These are phyloP conservation scores for Botrytis porri DNA, from an alignment of 2,329 filamentous ascomycete species.

Conservation along the genomic window DNA sequence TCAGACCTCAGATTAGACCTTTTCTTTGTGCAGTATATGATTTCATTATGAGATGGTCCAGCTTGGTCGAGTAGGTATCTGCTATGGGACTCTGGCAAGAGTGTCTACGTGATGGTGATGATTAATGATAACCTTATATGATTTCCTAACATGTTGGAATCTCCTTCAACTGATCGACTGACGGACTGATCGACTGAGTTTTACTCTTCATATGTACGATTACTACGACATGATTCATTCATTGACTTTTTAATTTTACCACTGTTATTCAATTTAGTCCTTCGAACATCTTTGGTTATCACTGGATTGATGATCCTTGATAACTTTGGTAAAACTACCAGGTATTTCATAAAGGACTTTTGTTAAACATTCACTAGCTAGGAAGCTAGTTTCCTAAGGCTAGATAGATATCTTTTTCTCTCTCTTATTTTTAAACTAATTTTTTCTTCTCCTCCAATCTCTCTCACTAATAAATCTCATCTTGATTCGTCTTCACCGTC, in stretches of 20 bases:
- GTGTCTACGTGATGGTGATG: neutral
- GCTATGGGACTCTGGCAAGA: neutral
- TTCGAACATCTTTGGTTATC: neutral
- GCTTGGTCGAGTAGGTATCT: neutral
- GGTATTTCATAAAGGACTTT: neutral
- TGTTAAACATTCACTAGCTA: constrained; percentile 1
- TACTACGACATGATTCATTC: neutral
- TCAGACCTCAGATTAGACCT: neutral
- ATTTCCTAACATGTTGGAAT: neutral
- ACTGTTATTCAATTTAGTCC: neutral
- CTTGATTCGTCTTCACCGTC: constrained; percentile 7
- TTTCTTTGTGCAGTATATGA: neutral
- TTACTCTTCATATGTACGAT: neutral
- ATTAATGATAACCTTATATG: neutral
- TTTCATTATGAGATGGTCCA: neutral
- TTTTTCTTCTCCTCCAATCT: neutral
- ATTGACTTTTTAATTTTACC: neutral
- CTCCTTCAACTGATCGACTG: neutral
- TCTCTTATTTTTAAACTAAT: neutral
- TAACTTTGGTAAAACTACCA: neutral
- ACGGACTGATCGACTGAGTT: neutral
- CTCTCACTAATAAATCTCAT: neutral
- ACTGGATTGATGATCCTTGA: neutral
- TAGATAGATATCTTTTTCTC: neutral
- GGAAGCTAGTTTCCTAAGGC: neutral